These are phyloP conservation scores for Globisporangium spiculum DNA, from an alignment of 352 stramenopile species.

Conservation along the genomic window DNA sequence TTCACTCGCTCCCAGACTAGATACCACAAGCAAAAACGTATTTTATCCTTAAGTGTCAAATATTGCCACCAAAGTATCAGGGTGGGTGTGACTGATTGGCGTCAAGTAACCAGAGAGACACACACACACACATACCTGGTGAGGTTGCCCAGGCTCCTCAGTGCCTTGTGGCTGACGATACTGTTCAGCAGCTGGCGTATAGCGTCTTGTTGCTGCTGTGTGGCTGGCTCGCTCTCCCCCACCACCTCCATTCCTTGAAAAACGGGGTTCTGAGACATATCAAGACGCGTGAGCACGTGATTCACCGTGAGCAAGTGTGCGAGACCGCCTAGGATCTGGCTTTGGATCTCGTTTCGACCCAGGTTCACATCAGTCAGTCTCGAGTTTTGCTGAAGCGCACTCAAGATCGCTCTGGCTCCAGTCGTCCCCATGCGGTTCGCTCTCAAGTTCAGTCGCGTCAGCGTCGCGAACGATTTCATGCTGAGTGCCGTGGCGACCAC, in stretches of 20 bases:
- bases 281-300: conserved; percentile 28
- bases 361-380: conserved; percentile 30
- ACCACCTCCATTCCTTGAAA: background rate
- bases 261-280: conserved; percentile 29
- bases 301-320: conserved; percentile 20
- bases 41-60: background rate
- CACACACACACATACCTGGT: conserved; percentile 14
- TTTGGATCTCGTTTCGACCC: conserved; percentile 35
- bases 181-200: conserved; percentile 5
- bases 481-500: conserved; percentile 32
- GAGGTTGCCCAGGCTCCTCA: conserved; percentile 20
- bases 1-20: background rate
- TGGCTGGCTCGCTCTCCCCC: background rate
- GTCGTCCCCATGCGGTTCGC: conserved; percentile 35
- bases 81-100: background rate
- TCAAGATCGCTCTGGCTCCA: conserved; percentile 22
- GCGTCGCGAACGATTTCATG: conserved; percentile 29
- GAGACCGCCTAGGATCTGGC: conserved; percentile 20
- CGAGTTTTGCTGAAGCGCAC: conserved; percentile 23
- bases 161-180: conserved; percentile 7
- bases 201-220: background rate
- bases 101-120: too few species aligned
- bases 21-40: background rate
- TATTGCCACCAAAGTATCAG: background rate
- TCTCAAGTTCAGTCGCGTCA: conserved; percentile 31